A percentile compares a stretch with the other conserved stretches of the same genome.
Conservation (phyloP, 1,139 yeast genomes). For the Scheffersomyces segobiensis region DNA sequence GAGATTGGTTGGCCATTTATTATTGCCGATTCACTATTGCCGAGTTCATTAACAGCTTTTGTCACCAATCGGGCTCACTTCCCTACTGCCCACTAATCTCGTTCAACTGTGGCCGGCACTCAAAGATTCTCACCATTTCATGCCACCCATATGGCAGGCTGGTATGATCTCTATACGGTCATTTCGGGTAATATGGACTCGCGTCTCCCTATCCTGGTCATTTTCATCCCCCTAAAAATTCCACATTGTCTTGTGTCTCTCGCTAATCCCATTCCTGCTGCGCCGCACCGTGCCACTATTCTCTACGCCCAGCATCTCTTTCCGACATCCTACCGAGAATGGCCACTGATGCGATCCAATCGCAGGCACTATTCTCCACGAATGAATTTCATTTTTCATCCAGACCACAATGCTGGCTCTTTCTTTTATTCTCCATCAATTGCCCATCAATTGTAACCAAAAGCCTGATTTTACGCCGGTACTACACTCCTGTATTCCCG, state of each 20-base stretch:
- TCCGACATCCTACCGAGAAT: background rate
- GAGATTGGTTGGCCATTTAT: background rate
- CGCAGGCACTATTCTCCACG: background rate
- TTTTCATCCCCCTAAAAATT: background rate
- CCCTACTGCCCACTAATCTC: background rate
- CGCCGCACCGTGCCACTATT: background rate
- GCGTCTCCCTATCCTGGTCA: background rate
- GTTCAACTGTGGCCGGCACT: background rate
- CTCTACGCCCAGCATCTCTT: background rate
- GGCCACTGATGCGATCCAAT: background rate
- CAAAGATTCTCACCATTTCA: background rate
- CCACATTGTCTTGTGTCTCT: background rate
- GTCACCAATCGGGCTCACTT: background rate
- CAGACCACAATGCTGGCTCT: background rate
- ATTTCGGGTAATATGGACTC: background rate
- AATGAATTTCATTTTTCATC: background rate
- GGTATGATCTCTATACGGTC: background rate
- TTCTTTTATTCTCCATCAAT: background rate
- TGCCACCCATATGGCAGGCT: background rate
- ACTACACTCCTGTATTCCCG: background rate
- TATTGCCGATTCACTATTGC: background rate
- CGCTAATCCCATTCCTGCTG: background rate
- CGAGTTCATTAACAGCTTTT: background rate
- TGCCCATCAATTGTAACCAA: background rate
- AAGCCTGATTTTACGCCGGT: background rate